Evolutionary conservation across 257 asterid genomes (phyloP), one percentile per base, ranked within the genome.

Genomic region (Ocimum tenuiflorum): DNA sequence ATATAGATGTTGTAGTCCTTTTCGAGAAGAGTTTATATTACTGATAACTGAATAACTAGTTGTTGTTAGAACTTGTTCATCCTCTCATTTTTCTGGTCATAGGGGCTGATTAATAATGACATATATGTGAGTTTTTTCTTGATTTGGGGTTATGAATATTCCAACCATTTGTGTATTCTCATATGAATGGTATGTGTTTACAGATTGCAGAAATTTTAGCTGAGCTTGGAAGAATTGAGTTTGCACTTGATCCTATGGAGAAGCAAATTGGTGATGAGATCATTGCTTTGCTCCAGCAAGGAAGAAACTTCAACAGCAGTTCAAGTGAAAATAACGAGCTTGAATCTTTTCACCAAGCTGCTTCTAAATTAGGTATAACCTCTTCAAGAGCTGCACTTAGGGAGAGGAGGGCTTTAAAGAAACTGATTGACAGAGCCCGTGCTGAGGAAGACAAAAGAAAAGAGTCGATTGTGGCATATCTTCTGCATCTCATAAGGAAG

Each of bases 341-440:
- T 6, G 97, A 94, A 73, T 85, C 87, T 23, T 94, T 94, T 69
- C 99, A 91, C 77, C 96, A 94, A 68, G 90, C 95, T 77, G 97
- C 97, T 74, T 73, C 86, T 29, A 85, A 81, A 67, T 85, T 94
- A 46, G 91, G 95, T 35, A 94, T 94, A 68, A 86, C 96, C 54
- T 94, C 99, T 76, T 90, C 95, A 2, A 83, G 97, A 80, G 95
- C 97, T 38, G 95, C 97, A 53, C 86, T 94, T 65, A 81, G 96
- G 70, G 97, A 94, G 81, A 85, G 97, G 77, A 80, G 97, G 83
- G 88, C 99, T 61, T 70, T 94, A 74, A 94, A 88, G 74, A 94
- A 94, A 75, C 95, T 91, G 55, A 80, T 94, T 31, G 96, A 88
- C 58, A 84, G 95, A 77, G 96, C 97, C 29, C 87, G 91, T 8